Conservation (phyloP, 345 rosid species). For the Salix arbutifolia region DNA sequence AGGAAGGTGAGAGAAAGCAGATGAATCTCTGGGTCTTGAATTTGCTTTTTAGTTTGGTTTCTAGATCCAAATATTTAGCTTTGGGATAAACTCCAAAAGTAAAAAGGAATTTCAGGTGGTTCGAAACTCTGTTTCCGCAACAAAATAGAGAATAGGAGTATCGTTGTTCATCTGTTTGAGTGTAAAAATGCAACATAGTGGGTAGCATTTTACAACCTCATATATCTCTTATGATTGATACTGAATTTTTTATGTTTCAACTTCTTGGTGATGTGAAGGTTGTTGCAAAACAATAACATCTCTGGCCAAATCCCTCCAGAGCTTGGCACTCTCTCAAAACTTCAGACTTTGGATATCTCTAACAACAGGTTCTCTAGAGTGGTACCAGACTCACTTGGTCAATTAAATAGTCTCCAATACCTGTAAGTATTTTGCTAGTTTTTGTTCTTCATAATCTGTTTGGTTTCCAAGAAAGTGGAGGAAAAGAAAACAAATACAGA, state of each 20-base stretch:
- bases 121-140: neutral
- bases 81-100: neutral
- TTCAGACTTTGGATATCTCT: conserved; percentile 84
- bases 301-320: conserved; percentile 76
- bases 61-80: neutral
- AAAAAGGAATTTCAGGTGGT: neutral
- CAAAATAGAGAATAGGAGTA: neutral
- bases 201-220: neutral
- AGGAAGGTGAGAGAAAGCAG: neutral
- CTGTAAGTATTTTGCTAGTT: conserved; percentile 45
- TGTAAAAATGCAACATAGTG: neutral
- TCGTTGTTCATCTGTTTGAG: neutral
- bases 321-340: conserved; percentile 57
- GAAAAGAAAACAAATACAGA: neutral
- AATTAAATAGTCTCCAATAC: conserved; percentile 54
- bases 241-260: conserved; percentile 2
- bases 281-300: conserved; percentile 85
- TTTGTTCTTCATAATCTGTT: conserved; percentile 5
- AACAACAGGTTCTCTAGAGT: conserved; percentile 63
- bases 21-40: neutral
- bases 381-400: conserved; percentile 55
- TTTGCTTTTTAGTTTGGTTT: neutral
- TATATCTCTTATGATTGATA: neutral
- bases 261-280: conserved; percentile 41
- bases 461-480: conserved; percentile 18